Evolutionary conservation across 1,139 yeast genomes (phyloP).

Genomic region (Arxiozyma heterogenica): DNA sequence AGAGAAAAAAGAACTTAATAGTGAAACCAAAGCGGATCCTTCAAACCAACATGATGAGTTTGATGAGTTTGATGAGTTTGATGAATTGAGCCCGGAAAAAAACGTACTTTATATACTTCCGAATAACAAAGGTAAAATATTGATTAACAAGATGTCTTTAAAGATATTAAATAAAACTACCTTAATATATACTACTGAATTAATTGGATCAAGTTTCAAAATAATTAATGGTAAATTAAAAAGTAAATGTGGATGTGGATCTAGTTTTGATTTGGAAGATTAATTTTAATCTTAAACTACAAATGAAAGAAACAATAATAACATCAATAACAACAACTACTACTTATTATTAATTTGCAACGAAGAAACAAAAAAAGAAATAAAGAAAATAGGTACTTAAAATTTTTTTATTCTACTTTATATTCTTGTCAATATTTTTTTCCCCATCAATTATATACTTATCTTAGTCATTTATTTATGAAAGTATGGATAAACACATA

Average conservation of each 20-base stretch:
- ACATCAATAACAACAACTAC: too few species aligned
- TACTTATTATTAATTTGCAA: neutral
- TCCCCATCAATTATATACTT: neutral
- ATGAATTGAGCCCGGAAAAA: conserved; percentile 16
- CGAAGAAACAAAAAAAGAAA: too few species aligned
- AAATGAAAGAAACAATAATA: neutral
- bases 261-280: conserved; percentile 67
- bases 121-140: conserved; percentile 35
- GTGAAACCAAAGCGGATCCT: conserved; percentile 18
- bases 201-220: conserved; percentile 91
- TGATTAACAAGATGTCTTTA: conserved; percentile 73
- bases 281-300: neutral
- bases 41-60: conserved; percentile 39
- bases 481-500: too few species aligned
- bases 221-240: conserved; percentile 81
- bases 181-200: conserved; percentile 81
- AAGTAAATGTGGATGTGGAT: conserved; percentile 94
- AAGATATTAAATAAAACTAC: conserved; percentile 79
- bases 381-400: too few species aligned
- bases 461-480: neutral
- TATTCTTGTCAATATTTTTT: neutral
- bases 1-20: conserved; percentile 3
- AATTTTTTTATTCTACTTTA: too few species aligned
- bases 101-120: conserved; percentile 20
- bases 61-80: conserved; percentile 49